These are phyloP conservation scores for Tolypocladium pustulatum DNA, from an alignment of 2,329 filamentous ascomycete genomes.

Conservation along the genomic window DNA sequence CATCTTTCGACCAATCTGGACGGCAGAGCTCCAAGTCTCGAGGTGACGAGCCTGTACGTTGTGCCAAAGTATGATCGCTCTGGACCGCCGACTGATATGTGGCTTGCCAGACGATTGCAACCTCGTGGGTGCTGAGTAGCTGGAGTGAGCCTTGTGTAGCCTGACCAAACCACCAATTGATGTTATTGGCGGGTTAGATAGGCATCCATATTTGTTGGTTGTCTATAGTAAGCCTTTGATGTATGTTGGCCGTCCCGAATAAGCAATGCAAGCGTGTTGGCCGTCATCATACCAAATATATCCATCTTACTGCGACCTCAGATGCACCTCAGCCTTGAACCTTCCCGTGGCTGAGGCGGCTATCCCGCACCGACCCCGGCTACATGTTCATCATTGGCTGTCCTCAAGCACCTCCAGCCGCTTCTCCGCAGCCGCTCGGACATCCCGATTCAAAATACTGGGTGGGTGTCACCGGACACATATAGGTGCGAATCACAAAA, in stretches of 20 bases:
- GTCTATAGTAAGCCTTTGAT: background rate
- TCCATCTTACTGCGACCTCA: background rate
- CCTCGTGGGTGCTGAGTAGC: background rate
- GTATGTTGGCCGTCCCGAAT: background rate
- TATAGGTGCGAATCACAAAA: no score
- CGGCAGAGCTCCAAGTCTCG: background rate
- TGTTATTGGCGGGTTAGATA: background rate
- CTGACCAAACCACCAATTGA: background rate
- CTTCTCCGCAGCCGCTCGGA: background rate
- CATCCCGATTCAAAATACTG: background rate
- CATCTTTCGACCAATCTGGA: background rate
- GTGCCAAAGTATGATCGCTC: background rate
- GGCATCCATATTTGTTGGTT: background rate
- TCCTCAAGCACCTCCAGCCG: background rate
- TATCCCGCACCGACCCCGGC: background rate
- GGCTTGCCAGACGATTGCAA: background rate
- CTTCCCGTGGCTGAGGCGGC: background rate
- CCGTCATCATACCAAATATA: background rate
- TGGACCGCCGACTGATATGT: background rate
- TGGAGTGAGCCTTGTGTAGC: background rate
- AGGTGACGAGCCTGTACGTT: background rate
- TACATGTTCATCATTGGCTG: background rate
- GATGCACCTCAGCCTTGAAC: background rate
- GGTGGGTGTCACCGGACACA: background rate
- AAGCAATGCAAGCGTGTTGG: background rate